Evolutionary conservation across 306 rosid genomes (phyloP), one percentile per base, ranked within the genome.

Genomic region (Cercis canadensis): DNA sequence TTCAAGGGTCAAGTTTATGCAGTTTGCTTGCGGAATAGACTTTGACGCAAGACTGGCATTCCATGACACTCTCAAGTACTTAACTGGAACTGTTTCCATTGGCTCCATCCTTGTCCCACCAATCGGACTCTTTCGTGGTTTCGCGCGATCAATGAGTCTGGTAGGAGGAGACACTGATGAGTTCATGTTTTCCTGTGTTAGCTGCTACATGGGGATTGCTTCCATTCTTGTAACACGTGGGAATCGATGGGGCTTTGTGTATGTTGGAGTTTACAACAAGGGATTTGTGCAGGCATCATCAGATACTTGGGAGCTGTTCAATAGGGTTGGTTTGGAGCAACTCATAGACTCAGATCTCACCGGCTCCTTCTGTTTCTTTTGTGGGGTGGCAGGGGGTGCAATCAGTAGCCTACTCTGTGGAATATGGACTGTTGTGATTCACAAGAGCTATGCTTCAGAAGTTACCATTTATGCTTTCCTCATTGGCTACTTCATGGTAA

Each of bases 401-500:
- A 77, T 86, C 3, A 80, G 92, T 78, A 43, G 92, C 82, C 72
- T 92, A 4, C 77, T 67, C 40, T 55, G 92, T 52, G 98, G 98
- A 66, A 67, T 65, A 46, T 92, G 92, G 96, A 82, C 86, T 69
- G 43, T 86, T 19, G 62, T 51, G 14, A 44, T 76, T 75, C 89
- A 88, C 41, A 88, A 75, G 75, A 82, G 73, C 70, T 87, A 88
- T 56, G 88, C 88, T 9, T 57, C 82, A 11, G 89, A 90, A 72
- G 66, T 82, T 11, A 76, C 91, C 39, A 60, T 85, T 37, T 85
- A 83, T 72, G 88, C 89, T 43, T 90, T 88, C 81, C 46, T 92
- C 69, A 82, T 90, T 65, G 91, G 96, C 72, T 92, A 92, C 75
- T 92, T 86, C 85, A 72, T 90, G 87, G 98, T 92, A 88, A 84